Percentiles rank a stretch among this genome's conserved stretches.
phyloP scores from a whole-genome alignment of 202 grass and related monocot genomes.

The Zoysia matrella region DNA sequence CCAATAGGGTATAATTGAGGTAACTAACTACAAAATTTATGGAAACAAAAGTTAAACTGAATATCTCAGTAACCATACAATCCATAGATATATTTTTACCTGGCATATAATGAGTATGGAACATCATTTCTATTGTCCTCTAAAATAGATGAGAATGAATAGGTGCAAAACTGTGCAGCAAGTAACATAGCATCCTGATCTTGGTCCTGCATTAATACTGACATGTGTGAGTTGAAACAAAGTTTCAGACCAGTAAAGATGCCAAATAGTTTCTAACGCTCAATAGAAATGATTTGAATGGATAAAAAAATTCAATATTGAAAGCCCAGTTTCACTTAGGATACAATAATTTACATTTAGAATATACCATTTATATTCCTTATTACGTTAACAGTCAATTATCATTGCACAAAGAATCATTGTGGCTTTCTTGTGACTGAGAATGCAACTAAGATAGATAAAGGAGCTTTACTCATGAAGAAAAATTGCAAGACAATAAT shows the following conservation, averaged over 20 bases:
- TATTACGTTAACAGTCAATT: not conserved
- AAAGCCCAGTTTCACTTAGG: not conserved
- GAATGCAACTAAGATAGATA: constrained; percentile 3
- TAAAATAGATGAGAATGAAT: constrained; percentile 81
- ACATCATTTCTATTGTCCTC: constrained; percentile 58
- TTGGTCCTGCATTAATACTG: constrained; percentile 62
- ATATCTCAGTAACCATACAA: not conserved
- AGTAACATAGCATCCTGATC: constrained; percentile 98
- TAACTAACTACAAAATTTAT: constrained; percentile 18
- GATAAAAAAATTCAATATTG: not conserved
- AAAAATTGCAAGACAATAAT: constrained; percentile 33
- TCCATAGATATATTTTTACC: constrained; percentile 47
- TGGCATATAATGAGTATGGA: constrained; percentile 93
- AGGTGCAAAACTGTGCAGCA: constrained; percentile 84
- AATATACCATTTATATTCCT: not conserved
- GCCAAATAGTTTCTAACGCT: constrained; percentile 4
- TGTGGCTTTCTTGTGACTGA: not conserved
- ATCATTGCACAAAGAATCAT: not conserved
- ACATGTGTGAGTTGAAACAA: not conserved
- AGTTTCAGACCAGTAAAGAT: constrained; percentile 1
- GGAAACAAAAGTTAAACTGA: constrained; percentile 15
- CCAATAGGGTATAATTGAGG: not conserved
- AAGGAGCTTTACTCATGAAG: not conserved
- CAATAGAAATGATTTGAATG: constrained; percentile 24
- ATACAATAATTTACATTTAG: constrained; percentile 15